Conservation (phyloP, 1,284 basidiomycete genomes). For the Leccinum idahoense region DNA sequence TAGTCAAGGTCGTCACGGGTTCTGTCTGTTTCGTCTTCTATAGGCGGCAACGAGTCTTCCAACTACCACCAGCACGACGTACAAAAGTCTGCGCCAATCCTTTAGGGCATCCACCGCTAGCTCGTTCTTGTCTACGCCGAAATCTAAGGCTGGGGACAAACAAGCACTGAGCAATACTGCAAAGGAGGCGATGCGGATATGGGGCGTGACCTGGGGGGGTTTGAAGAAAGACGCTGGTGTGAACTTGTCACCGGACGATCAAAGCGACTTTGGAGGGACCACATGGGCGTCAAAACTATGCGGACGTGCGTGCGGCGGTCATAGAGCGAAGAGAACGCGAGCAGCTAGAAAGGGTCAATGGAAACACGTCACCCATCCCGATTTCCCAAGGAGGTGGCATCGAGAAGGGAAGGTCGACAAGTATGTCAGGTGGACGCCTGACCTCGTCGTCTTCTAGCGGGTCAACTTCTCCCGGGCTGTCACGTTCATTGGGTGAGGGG, state of each 20-base stretch:
- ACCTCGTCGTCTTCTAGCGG: conserved; percentile 16
- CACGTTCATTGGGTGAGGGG: conserved; percentile 29
- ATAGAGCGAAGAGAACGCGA: conserved; percentile 54
- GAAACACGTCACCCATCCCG: conserved; percentile 26
- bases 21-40: conserved; percentile 27
- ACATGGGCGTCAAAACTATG: conserved; percentile 55
- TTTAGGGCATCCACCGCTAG: conserved; percentile 34
- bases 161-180: conserved; percentile 77
- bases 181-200: conserved; percentile 82
- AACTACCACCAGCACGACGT: conserved; percentile 22
- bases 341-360: conserved; percentile 25
- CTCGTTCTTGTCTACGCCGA: conserved; percentile 68
- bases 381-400: conserved; percentile 27
- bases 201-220: conserved; percentile 66
- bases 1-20: conserved; percentile 25
- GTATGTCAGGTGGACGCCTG: conserved; percentile 24
- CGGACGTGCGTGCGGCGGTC: conserved; percentile 67
- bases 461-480: conserved; percentile 27
- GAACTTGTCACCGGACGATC: conserved; percentile 35
- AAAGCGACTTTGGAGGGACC: conserved; percentile 37
- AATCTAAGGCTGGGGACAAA: conserved; percentile 75
- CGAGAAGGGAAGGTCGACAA: conserved; percentile 26
- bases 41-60: conserved; percentile 23
- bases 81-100: conserved; percentile 28
- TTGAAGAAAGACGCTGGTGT: conserved; percentile 48